Evolutionary conservation across 306 rosid genomes (phyloP), one percentile per base, ranked within the genome.

Genomic region (Cucurbita argyrosperma): DNA sequence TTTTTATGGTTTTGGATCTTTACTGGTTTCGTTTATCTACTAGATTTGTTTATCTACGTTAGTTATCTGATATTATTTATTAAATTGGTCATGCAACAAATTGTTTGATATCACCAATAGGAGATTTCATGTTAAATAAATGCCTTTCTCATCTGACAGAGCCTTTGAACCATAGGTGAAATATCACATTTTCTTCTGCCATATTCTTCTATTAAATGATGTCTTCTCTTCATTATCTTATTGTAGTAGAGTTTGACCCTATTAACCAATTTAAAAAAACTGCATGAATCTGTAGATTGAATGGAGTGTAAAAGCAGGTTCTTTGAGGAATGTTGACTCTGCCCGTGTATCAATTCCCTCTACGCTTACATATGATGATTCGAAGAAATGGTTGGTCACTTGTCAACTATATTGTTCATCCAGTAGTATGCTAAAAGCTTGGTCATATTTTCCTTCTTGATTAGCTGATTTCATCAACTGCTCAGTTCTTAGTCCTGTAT

Each of bases 271-370:
- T 47, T 30, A 30, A 30, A 76, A 21, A 75, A 3, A 21, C 55
- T 50, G 76, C 80, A 70, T 67, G 55, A 46, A 47, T 76, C 10
- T 82, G 82, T 76, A 94, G 99, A 94, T 94, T 82, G 99, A 94
- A 86, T 94, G 95, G 87, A 91, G 68, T 80, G 82, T 91, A 74
- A 87, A 77, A 83, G 91, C 87, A 79, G 97, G 96, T 47, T 75
- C 92, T 56, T 79, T 91, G 77, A 91, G 99, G 82, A 94, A 94
- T 68, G 39, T 87, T 43, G 92, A 94, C 70, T 91, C 96, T 86
- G 96, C 97, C 72, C 91, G 99, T 37, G 90, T 94, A 39, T 94
- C 99, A 57, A 42, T 94, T 74, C 99, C 97, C 51, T 4, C 92
- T 74, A 91, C 99, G 16, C 75, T 94, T 75, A 91, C 85, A 71